Base-by-base conservation (phyloP, 2,329 filamentous ascomycete species). In the Colletotrichum coccodes region DNA sequence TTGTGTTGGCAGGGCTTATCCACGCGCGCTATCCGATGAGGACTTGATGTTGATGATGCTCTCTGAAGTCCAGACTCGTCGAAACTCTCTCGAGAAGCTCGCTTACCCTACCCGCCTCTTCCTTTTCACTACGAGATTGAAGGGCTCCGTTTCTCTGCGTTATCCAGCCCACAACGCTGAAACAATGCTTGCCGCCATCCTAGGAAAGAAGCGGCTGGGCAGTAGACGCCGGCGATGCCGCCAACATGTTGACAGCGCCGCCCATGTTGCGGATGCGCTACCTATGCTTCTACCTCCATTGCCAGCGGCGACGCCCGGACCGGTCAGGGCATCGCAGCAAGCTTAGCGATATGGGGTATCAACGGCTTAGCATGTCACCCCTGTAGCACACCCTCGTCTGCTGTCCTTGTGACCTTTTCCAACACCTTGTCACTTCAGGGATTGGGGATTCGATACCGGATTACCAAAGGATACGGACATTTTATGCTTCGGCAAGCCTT, bases 361-460 rank as follows among this genome's bases (percentile, higher is more conserved):
- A 50, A 50, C 61, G 65, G 65, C 65, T 68, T 49, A 68, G 60
- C 60, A 60, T 42, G 61, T 38, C 32, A 59, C 61, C 65, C 65
- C 54, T 64, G 64, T 53, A 40, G 36, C 44, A 64, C 46, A 64
- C 46, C 61, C 47, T 65, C 21, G 54, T 60, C 61, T 47, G 28
- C 32, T 60, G 65, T 68, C 49, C 65, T 68, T 68, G 65, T 68
- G 65, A 68, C 61, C 65, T 68, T 54, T 54, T 42, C 40, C 53
- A 49, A 49, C 47, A 58, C 60, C 42, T 53, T 68, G 64, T 59
- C 53, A 57, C 40, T 46, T 64, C 65, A 60, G 65, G 65, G 65
- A 56, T 64, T 44, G 18, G 52, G 50, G 21, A 36, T 50, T 46
- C 47, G 59, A 59, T 38, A 40, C 28, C 40, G 60, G 46, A 46